Evolutionary conservation across 352 stramenopile genomes (phyloP).

Genomic region (Phytophthora hibernalis): DNA sequence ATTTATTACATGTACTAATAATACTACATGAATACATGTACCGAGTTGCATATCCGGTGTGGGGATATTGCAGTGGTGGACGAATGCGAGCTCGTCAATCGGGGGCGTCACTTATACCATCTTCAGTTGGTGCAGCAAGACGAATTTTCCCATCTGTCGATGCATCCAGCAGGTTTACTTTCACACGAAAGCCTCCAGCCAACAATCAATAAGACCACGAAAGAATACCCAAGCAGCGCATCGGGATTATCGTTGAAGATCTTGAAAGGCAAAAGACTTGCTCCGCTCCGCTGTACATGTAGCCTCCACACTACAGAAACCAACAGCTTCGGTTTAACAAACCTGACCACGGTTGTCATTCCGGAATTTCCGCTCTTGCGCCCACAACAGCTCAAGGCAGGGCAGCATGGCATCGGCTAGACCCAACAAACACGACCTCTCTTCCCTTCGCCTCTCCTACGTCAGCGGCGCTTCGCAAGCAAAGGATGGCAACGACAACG

Average conservation of each 20-base stretch:
- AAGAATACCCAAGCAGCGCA: neutral
- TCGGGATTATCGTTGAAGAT: constrained; percentile 1
- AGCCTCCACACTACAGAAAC: no score
- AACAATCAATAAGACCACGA: neutral
- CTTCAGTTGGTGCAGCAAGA: neutral
- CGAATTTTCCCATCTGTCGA: neutral
- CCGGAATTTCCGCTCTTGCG: constrained; percentile 7
- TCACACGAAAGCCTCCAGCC: neutral
- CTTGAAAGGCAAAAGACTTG: neutral
- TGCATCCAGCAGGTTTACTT: neutral
- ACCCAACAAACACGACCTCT: constrained; percentile 11
- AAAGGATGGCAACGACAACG: constrained; percentile 18
- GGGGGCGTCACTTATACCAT: neutral
- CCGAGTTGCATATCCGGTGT: no score
- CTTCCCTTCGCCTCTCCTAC: constrained; percentile 17
- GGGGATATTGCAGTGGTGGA: neutral
- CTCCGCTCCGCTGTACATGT: neutral
- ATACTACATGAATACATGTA: no score
- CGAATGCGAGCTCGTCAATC: constrained; percentile 1
- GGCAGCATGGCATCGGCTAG: constrained; percentile 1
- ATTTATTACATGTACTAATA: no score
- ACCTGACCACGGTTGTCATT: neutral
- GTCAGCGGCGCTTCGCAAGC: constrained; percentile 22
- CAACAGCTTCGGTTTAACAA: neutral
- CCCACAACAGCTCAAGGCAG: neutral